Conservation (phyloP, 2,329 filamentous ascomycete species). For the Verticillium albo-atrum region DNA sequence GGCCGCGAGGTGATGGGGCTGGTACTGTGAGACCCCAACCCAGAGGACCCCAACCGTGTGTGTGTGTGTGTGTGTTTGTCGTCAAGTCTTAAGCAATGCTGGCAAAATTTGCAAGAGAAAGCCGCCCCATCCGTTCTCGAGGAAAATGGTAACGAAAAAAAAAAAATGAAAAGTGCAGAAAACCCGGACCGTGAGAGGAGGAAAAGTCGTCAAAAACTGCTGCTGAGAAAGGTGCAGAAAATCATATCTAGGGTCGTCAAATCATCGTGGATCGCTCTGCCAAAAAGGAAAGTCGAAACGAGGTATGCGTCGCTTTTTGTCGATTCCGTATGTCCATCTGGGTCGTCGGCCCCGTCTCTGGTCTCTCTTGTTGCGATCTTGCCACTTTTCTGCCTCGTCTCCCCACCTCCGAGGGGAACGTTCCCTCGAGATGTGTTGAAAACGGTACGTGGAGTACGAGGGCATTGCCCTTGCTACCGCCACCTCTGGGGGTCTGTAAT, state of each 20-base stretch:
- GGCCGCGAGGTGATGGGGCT: conserved; percentile 1
- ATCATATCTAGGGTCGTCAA: conserved; percentile 14
- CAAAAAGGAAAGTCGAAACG: conserved; percentile 6
- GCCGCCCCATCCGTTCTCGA: not conserved
- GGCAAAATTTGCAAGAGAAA: conserved; percentile 4
- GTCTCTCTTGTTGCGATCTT: not conserved
- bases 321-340: conserved; percentile 8
- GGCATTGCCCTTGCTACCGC: not conserved
- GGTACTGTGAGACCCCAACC: conserved; percentile 12
- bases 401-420: not conserved
- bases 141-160: conserved; percentile 9
- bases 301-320: conserved; percentile 17
- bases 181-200: not conserved
- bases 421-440: not conserved
- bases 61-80: not conserved
- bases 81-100: not conserved
- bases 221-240: not conserved
- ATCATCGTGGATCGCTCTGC: conserved; percentile 15
- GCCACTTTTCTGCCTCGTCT: not conserved
- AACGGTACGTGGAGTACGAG: not conserved
- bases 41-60: conserved; percentile 1
- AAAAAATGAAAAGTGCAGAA: conserved; percentile 7
- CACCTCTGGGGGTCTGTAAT: not conserved
- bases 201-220: not conserved
- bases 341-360: not conserved